phyloP scores from a whole-genome alignment of 257 asterid genomes.

The Eucommia ulmoides region DNA sequence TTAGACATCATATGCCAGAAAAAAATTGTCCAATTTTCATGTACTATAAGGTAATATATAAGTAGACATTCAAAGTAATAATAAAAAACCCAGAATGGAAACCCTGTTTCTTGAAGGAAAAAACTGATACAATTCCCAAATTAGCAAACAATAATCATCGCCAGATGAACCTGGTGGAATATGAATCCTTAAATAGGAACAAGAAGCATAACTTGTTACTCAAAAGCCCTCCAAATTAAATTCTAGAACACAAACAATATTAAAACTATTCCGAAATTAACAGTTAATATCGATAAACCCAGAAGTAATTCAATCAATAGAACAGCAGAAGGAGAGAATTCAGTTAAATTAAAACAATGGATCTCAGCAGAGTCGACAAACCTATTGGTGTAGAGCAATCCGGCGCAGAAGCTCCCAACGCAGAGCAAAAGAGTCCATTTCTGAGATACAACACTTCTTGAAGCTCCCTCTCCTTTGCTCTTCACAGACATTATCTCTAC shows the following conservation, averaged over 20 bases:
- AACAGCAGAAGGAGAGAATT: neutral
- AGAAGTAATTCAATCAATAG: too few relatives aligned
- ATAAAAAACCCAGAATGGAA: too few relatives aligned
- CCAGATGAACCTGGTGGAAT: neutral
- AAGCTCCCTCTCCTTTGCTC: slow-evolving; percentile 49
- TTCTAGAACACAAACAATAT: neutral
- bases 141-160: too few relatives aligned
- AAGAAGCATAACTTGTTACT: neutral
- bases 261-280: neutral
- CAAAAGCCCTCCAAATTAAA: neutral
- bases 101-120: too few relatives aligned
- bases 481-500: slow-evolving; percentile 31
- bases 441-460: slow-evolving; percentile 40
- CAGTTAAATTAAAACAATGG: too few relatives aligned
- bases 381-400: slow-evolving; percentile 81
- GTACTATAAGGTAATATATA: too few relatives aligned
- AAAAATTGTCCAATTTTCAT: too few relatives aligned
- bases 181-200: neutral
- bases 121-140: too few relatives aligned
- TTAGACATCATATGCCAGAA: too few relatives aligned
- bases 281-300: neutral
- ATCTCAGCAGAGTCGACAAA: slow-evolving; percentile 15
- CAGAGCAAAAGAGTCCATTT: slow-evolving; percentile 79
- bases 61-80: too few relatives aligned
- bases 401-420: slow-evolving; percentile 58